phyloP scores from a whole-genome alignment of 2,329 filamentous ascomycete species.

The Cercospora sp. region DNA sequence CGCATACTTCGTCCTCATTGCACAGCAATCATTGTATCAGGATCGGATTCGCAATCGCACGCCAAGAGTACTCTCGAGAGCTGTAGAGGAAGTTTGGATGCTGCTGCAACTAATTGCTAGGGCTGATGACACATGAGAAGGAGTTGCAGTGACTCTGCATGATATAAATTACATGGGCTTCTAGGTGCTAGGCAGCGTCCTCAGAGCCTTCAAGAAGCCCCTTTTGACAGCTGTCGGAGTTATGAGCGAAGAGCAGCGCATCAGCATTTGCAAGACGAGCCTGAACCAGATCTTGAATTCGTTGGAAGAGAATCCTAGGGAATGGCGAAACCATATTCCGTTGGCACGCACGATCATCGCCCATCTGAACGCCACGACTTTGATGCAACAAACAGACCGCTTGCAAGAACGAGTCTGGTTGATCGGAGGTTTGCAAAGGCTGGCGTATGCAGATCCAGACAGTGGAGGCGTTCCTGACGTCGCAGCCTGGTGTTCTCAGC shows the following conservation, averaged over 20 bases:
- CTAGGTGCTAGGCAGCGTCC: neutral
- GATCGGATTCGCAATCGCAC: neutral
- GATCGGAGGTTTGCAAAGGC: conserved; percentile 50
- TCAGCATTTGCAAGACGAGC: conserved; percentile 35
- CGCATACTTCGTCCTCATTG: neutral
- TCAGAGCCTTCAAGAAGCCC: neutral
- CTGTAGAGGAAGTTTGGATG: neutral
- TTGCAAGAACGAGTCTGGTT: conserved; percentile 45
- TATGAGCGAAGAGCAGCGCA: conserved; percentile 36
- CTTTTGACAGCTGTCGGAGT: conserved; percentile 2
- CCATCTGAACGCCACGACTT: conserved; percentile 43
- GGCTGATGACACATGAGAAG: neutral
- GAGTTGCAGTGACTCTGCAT: neutral
- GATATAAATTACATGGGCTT: neutral
- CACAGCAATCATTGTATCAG: too few species aligned
- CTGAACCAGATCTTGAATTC: conserved; percentile 38
- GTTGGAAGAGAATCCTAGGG: conserved; percentile 36
- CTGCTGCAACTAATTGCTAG: neutral
- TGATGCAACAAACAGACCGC: conserved; percentile 41
- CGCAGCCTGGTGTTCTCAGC: conserved; percentile 51
- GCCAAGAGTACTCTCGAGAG: neutral
- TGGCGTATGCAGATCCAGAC: conserved; percentile 53
- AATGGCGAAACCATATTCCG: conserved; percentile 31
- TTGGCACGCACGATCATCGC: conserved; percentile 43
- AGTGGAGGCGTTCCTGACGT: conserved; percentile 49